A percentile compares a stretch with the other conserved stretches of the same genome.
phyloP scores from a whole-genome alignment of 495 filamentous ascomycete genomes.

The Penicillium subrubescens region DNA sequence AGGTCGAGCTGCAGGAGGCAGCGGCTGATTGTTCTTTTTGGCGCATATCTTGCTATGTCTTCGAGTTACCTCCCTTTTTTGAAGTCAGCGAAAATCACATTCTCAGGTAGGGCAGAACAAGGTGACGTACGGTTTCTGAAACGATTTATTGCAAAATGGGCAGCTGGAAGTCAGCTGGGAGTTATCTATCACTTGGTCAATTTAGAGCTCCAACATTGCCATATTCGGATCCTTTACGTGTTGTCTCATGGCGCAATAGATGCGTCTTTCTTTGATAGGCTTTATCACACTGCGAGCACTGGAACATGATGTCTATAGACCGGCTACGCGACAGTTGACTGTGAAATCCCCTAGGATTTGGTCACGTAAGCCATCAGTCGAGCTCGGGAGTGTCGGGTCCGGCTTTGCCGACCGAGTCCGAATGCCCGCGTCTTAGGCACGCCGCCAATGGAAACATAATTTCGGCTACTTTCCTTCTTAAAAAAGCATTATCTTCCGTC shows the following conservation, averaged over 20 bases:
- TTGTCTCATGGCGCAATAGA: slow-evolving; percentile 36
- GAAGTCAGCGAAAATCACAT: not conserved
- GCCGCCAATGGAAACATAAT: too few species aligned
- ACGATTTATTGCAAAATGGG: slow-evolving; percentile 42
- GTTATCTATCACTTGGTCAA: slow-evolving; percentile 33
- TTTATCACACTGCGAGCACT: slow-evolving; percentile 36
- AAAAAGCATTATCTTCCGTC: too few species aligned
- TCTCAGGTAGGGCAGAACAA: not conserved
- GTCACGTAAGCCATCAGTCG: slow-evolving; percentile 5
- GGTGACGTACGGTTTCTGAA: slow-evolving; percentile 32
- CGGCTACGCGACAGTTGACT: not conserved
- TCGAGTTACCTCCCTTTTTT: slow-evolving; percentile 37
- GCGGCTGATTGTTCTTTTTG: slow-evolving; percentile 37
- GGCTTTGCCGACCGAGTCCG: not conserved
- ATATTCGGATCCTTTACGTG: slow-evolving; percentile 23
- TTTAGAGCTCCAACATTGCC: not conserved
- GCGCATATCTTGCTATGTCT: slow-evolving; percentile 40
- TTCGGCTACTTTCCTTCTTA: too few species aligned
- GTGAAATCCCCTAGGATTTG: not conserved
- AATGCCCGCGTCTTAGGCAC: too few species aligned
- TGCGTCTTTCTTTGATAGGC: slow-evolving; percentile 36
- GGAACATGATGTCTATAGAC: slow-evolving; percentile 28
- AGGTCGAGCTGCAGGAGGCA: slow-evolving; percentile 32
- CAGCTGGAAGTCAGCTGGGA: slow-evolving; percentile 30
- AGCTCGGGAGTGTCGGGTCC: not conserved